Conservation (phyloP, 805 yeast genomes). For the Metschnikowia proteae region DNA sequence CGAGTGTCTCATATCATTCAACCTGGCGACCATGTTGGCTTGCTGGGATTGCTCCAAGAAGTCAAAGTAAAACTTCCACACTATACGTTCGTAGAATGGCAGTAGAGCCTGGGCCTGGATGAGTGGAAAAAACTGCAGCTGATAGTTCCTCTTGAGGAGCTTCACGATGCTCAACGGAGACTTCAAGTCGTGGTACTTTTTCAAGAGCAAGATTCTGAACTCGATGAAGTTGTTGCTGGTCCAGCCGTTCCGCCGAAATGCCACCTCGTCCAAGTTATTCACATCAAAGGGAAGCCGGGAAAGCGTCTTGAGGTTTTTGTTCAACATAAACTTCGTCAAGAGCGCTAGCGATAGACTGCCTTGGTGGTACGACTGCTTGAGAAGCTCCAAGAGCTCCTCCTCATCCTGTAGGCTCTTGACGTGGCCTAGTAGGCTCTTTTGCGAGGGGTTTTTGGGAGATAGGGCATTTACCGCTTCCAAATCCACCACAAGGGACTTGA, state of each 20-base stretch:
- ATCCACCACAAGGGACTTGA: conserved; percentile 26
- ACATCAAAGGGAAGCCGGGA: conserved; percentile 19
- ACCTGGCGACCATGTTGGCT: conserved; percentile 20
- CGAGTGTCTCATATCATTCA: conserved; percentile 24
- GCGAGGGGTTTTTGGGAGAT: conserved; percentile 7
- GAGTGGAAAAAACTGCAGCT: conserved; percentile 22
- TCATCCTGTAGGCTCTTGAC: conserved; percentile 20
- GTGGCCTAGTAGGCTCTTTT: conserved; percentile 19
- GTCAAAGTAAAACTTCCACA: conserved; percentile 41
- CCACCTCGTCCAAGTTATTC: conserved; percentile 17
- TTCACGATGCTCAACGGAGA: conserved; percentile 31
- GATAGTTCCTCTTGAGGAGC: conserved; percentile 28
- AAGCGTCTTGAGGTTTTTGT: conserved; percentile 19
- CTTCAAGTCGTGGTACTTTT: conserved; percentile 34
- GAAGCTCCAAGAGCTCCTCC: conserved; percentile 20
- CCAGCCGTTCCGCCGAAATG: conserved; percentile 22
- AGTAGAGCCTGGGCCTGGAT: conserved; percentile 21
- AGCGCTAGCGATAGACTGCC: conserved; percentile 24
- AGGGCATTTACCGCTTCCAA: conserved; percentile 14
- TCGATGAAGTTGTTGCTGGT: conserved; percentile 21
- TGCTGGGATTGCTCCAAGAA: conserved; percentile 24
- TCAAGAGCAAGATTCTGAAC: conserved; percentile 30
- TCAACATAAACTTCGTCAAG: conserved; percentile 26
- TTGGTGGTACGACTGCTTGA: conserved; percentile 25
- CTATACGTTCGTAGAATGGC: conserved; percentile 38